A percentile compares a stretch with the other conserved stretches of the same genome.
These are phyloP conservation scores for Cercospora beticola DNA, from an alignment of 2,329 filamentous ascomycete species.

Conservation along the genomic window DNA sequence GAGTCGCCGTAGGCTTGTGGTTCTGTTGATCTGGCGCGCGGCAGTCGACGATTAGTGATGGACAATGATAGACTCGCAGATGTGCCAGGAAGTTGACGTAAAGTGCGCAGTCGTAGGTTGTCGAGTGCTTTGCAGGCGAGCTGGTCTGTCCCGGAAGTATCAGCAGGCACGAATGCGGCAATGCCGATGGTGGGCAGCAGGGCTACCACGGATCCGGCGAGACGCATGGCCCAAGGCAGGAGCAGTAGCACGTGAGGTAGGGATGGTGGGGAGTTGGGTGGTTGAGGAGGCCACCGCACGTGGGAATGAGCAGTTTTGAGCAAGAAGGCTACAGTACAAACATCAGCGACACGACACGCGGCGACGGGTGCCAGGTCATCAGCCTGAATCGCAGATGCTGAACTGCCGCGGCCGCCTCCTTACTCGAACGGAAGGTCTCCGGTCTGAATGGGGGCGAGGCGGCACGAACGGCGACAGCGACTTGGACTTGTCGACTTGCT, in stretches of 20 bases:
- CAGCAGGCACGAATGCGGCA: conserved; percentile 28
- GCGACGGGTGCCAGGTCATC: background rate
- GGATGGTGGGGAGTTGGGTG: background rate
- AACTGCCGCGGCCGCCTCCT: background rate
- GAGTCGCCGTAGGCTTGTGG: background rate
- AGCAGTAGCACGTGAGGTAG: background rate
- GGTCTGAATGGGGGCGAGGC: background rate
- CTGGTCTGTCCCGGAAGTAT: conserved; percentile 30
- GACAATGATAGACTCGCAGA: background rate
- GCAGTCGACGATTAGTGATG: background rate
- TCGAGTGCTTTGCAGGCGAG: conserved; percentile 27
- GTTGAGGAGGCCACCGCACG: background rate
- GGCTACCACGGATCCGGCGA: conserved; percentile 11
- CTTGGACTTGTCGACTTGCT: too few species aligned
- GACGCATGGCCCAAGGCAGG: conserved; percentile 13
- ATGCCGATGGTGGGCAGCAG: conserved; percentile 11
- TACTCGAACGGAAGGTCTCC: background rate
- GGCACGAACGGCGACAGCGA: background rate
- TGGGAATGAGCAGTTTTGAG: background rate
- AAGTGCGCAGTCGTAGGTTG: conserved; percentile 29
- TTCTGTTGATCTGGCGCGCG: background rate
- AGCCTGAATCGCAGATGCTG: background rate
- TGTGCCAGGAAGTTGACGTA: background rate
- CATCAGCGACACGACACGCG: background rate
- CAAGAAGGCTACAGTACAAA: background rate